phyloP scores from a whole-genome alignment of 2,329 filamentous ascomycete species.

The Arthroderma sp. region DNA sequence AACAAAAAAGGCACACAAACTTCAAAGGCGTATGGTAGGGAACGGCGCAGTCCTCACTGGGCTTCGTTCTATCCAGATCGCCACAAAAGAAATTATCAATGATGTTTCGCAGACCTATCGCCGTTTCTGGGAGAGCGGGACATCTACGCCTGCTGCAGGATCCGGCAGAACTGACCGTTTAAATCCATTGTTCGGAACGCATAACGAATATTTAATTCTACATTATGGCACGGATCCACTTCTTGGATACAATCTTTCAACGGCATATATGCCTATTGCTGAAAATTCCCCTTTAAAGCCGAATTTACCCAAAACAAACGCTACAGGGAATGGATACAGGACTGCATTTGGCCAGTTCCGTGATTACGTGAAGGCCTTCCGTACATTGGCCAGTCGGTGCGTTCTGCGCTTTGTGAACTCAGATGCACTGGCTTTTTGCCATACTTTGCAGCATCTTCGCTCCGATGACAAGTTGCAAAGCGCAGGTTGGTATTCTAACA shows the following conservation, averaged over 20 bases:
- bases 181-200: constrained; percentile 36
- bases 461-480: constrained; percentile 17
- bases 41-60: constrained; percentile 4
- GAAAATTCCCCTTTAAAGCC: constrained; percentile 27
- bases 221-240: constrained; percentile 41
- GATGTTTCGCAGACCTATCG: constrained; percentile 9
- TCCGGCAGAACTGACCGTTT: constrained; percentile 8
- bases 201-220: constrained; percentile 24
- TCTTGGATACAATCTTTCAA: constrained; percentile 44
- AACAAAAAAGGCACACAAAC: constrained; percentile 4
- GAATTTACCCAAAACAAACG: background rate
- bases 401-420: constrained; percentile 35
- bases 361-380: constrained; percentile 14
- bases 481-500: constrained; percentile 32
- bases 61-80: constrained; percentile 18
- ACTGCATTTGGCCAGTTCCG: constrained; percentile 14
- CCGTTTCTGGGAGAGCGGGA: constrained; percentile 21
- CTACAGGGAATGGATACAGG: constrained; percentile 1
- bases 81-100: constrained; percentile 3
- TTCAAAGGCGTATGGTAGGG: constrained; percentile 12
- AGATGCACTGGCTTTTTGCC: constrained; percentile 40
- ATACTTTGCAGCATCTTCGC: constrained; percentile 35
- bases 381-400: constrained; percentile 16
- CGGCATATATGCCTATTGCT: constrained; percentile 29
- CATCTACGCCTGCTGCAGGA: constrained; percentile 7